Evolutionary conservation across 176 grass and related monocot species (phyloP).

Genomic region (Cenchrus fungigraminus): DNA sequence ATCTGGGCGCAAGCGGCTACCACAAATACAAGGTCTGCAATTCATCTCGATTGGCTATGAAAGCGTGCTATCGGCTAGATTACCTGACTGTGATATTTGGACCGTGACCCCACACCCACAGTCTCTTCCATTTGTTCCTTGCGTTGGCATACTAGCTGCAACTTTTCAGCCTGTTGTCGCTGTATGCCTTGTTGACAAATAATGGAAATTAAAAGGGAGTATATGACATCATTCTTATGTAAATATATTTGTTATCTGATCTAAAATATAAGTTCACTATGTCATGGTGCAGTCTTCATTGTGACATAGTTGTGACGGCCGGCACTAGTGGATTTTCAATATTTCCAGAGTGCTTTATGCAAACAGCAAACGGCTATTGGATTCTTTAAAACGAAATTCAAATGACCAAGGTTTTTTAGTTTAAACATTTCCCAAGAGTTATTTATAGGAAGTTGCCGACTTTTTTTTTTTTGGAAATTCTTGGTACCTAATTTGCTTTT

Average conservation of each 20-base stretch:
- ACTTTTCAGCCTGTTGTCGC: not conserved
- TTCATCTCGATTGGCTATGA: not conserved
- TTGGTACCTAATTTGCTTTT: too few species aligned
- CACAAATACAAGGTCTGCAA: slow-evolving; percentile 77
- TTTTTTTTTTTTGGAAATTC: too few species aligned
- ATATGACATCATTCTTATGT: not conserved
- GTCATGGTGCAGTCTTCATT: too few species aligned
- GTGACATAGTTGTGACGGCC: too few species aligned
- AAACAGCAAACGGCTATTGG: too few species aligned
- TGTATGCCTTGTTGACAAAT: slow-evolving; percentile 18
- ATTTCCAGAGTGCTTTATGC: too few species aligned
- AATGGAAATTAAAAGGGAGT: not conserved
- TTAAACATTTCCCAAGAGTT: too few species aligned
- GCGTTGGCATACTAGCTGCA: not conserved
- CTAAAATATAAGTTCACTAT: not conserved
- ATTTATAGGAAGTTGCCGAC: too few species aligned
- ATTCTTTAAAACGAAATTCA: too few species aligned
- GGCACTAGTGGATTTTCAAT: too few species aligned
- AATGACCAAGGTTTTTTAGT: too few species aligned
- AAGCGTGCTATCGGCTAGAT: not conserved
- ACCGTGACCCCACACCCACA: too few species aligned
- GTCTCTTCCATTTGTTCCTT: not conserved
- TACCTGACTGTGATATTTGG: not conserved
- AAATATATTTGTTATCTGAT: not conserved
- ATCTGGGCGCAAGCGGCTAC: slow-evolving; percentile 64